Evolutionary conservation across 371 early-diverging fungal species (phyloP).

Genomic region (Polyrhizophydium stewartii): DNA sequence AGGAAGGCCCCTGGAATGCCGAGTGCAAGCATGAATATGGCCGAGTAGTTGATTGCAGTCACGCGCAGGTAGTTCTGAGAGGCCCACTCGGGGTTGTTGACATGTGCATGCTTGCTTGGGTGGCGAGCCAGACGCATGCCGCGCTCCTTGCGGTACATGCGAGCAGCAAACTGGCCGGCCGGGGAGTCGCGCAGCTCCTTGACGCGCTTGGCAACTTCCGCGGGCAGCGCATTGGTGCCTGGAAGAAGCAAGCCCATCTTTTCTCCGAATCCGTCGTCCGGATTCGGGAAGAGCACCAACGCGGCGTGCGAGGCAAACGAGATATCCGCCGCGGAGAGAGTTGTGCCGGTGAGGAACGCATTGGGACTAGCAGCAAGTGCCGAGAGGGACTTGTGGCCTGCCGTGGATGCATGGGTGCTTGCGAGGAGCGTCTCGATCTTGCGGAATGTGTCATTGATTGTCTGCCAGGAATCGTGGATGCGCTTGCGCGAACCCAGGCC

Average conservation of each 20-base stretch:
- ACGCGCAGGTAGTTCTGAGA: conserved; percentile 1
- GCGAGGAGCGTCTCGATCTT: conserved; percentile 11
- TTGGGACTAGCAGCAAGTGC: background rate
- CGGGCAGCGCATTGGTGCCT: conserved; percentile 21
- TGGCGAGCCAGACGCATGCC: conserved; percentile 9
- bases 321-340: conserved; percentile 40
- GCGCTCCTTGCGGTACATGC: conserved; percentile 32
- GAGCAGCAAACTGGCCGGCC: conserved; percentile 34
- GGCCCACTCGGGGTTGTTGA: conserved; percentile 39
- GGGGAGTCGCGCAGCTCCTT: conserved; percentile 14
- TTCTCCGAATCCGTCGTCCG: conserved; percentile 17
- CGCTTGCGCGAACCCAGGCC: conserved; percentile 1
- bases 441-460: conserved; percentile 16
- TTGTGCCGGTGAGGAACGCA: conserved; percentile 21
- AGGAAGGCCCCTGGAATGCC: background rate
- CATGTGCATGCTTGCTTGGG: conserved; percentile 16
- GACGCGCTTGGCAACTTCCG: conserved; percentile 7
- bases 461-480: conserved; percentile 19
- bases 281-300: conserved; percentile 31
- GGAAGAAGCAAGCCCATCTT: conserved; percentile 22
- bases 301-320: conserved; percentile 33
- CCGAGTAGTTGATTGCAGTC: background rate
- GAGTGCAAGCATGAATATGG: background rate
- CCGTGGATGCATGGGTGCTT: background rate
- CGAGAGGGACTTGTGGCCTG: background rate